Conservation (phyloP, 805 yeast species). For the Suhomyces pyralidae region DNA sequence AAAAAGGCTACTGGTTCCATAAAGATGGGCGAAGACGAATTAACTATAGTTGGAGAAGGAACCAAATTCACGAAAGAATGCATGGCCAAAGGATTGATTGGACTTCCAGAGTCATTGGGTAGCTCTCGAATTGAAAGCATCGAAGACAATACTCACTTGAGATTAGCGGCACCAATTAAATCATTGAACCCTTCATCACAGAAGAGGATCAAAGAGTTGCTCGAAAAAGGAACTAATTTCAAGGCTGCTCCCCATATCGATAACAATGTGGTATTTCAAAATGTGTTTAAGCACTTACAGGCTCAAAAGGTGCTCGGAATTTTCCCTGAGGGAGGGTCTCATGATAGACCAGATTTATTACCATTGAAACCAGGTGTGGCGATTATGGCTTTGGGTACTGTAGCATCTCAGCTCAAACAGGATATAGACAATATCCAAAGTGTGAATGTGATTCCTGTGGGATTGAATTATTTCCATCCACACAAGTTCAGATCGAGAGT, state of each 20-base stretch:
- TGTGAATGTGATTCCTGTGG: conserved; percentile 38
- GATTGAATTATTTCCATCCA: conserved; percentile 43
- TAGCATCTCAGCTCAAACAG: conserved; percentile 22
- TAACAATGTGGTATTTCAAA: conserved; percentile 32
- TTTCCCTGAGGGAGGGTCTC: conserved; percentile 46
- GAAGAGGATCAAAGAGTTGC: conserved; percentile 11
- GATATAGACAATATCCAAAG: conserved; percentile 14
- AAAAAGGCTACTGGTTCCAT: conserved; percentile 30
- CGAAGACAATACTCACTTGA: conserved; percentile 29
- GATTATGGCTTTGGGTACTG: conserved; percentile 44
- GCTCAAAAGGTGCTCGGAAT: conserved; percentile 35
- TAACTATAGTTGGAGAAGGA: conserved; percentile 28
- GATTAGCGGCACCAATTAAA: conserved; percentile 24
- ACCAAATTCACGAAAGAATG: conserved; percentile 35
- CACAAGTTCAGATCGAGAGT: conserved; percentile 40
- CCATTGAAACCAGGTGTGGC: conserved; percentile 47
- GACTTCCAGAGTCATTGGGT: conserved; percentile 35
- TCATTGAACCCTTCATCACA: conserved; percentile 13
- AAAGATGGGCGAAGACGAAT: conserved; percentile 14
- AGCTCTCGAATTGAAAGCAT: conserved; percentile 29
- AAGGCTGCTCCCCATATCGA: conserved; percentile 41
- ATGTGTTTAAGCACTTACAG: conserved; percentile 38
- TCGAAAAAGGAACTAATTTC: conserved; percentile 27
- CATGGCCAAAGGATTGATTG: conserved; percentile 34
- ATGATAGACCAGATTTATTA: conserved; percentile 40